Conservation (phyloP, 345 rosid species). For the Theobroma cacao region DNA sequence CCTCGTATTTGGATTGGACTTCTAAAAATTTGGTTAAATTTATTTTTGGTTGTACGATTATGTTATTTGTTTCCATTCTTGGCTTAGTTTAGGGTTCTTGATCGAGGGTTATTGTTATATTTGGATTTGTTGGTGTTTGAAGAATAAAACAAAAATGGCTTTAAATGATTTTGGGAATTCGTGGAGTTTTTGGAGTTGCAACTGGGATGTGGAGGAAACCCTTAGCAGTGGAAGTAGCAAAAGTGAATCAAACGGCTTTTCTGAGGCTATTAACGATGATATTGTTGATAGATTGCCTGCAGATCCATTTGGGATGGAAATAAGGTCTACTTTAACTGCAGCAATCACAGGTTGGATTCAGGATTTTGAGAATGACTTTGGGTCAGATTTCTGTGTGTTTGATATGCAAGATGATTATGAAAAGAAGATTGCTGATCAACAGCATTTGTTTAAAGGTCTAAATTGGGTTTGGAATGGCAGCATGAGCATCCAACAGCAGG, state of each 20-base stretch:
- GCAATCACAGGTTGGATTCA: slow-evolving; percentile 13
- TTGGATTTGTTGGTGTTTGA: not conserved
- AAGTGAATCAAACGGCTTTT: slow-evolving; percentile 14
- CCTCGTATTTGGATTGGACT: not conserved
- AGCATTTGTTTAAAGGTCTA: not conserved
- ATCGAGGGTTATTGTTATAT: slow-evolving; percentile 16
- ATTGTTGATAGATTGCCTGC: slow-evolving; percentile 18
- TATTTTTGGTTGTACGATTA: not conserved
- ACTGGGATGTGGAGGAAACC: slow-evolving; percentile 20
- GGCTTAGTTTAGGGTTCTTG: slow-evolving; percentile 3
- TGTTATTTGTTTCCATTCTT: not conserved
- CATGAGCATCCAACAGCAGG: not conserved
- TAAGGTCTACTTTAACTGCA: slow-evolving; percentile 19
- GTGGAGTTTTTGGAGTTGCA: slow-evolving; percentile 18
- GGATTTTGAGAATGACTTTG: slow-evolving; percentile 14
- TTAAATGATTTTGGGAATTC: slow-evolving; percentile 7
- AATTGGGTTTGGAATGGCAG: slow-evolving; percentile 12
- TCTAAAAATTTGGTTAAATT: not conserved
- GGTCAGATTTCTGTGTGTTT: slow-evolving; percentile 8
- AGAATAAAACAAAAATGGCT: slow-evolving; percentile 7
- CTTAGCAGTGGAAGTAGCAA: slow-evolving; percentile 4
- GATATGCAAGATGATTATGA: slow-evolving; percentile 4
- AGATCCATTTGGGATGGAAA: slow-evolving; percentile 23
- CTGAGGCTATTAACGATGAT: slow-evolving; percentile 16
- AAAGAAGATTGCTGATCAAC: not conserved